These are phyloP conservation scores for Amanita pseudoporphyria DNA, from an alignment of 768 basidiomycete genomes.

Conservation along the genomic window DNA sequence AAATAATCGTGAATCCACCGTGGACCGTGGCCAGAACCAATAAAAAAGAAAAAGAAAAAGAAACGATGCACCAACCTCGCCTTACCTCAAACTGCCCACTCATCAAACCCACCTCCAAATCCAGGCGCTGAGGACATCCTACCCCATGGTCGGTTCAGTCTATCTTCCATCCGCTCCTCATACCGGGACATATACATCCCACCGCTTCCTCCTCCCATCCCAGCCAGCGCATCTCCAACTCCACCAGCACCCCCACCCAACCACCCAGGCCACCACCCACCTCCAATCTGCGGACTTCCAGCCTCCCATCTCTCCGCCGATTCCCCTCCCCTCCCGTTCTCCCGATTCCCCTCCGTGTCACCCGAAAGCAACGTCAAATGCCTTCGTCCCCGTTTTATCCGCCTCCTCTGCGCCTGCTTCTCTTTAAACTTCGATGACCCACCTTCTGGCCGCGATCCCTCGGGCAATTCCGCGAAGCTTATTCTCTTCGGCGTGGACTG, in stretches of 20 bases:
- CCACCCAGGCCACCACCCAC: slow-evolving; percentile 10
- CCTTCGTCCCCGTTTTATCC: slow-evolving; percentile 15
- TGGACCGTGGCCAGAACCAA: neutral
- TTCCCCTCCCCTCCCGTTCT: slow-evolving; percentile 8
- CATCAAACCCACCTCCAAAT: slow-evolving; percentile 33
- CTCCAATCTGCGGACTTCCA: slow-evolving; percentile 1
- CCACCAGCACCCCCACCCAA: slow-evolving; percentile 9
- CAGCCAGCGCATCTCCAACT: slow-evolving; percentile 12
- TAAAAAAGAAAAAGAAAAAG: neutral
- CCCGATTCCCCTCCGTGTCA: slow-evolving; percentile 4
- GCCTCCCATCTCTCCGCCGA: slow-evolving; percentile 6
- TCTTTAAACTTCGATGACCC: slow-evolving; percentile 25
- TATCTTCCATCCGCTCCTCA: slow-evolving; percentile 44
- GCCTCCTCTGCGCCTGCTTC: slow-evolving; percentile 24
- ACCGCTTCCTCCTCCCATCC: slow-evolving; percentile 13
- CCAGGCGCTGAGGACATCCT: slow-evolving; percentile 20
- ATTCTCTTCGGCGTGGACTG: slow-evolving; percentile 62
- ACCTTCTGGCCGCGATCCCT: slow-evolving; percentile 31
- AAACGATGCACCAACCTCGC: neutral
- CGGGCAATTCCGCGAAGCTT: slow-evolving; percentile 67
- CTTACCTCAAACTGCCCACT: slow-evolving; percentile 41
- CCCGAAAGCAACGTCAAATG: slow-evolving; percentile 7
- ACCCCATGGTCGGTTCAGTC: slow-evolving; percentile 40
- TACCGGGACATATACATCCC: slow-evolving; percentile 17
- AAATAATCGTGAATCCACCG: neutral